phyloP scores from a whole-genome alignment of 2,329 filamentous ascomycete species.

The Pseudogymnoascus sp. region DNA sequence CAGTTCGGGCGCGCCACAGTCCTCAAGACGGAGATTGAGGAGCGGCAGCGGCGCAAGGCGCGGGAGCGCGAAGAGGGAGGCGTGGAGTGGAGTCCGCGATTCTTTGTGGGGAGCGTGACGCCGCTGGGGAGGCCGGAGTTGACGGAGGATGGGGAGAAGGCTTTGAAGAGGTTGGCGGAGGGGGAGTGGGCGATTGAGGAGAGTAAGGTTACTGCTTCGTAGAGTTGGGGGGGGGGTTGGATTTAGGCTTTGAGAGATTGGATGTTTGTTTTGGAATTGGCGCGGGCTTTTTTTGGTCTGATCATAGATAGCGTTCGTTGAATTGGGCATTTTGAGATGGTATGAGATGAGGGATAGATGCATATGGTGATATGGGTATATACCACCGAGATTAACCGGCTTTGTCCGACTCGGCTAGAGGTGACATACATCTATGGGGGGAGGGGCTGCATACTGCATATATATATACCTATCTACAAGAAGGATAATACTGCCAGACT shows the following conservation, averaged over 20 bases:
- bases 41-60: conserved; percentile 77
- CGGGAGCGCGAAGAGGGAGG: conserved; percentile 65
- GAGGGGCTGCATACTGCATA: neutral
- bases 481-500: neutral
- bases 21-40: conserved; percentile 86
- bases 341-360: neutral
- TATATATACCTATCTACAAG: neutral
- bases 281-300: neutral
- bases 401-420: neutral
- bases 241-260: neutral
- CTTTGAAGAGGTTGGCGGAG: conserved; percentile 46
- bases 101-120: conserved; percentile 63
- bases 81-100: conserved; percentile 73
- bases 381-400: neutral
- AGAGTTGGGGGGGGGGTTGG: neutral
- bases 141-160: conserved; percentile 52
- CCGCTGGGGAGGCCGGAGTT: conserved; percentile 53
- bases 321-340: neutral
- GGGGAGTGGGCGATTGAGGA: conserved; percentile 30
- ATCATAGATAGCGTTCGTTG: neutral
- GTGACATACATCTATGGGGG: neutral
- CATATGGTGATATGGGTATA: neutral
- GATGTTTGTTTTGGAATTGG: neutral
- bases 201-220: conserved; percentile 20
- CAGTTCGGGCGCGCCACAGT: conserved; percentile 78